Base-by-base conservation (phyloP, 139 green algal genomes). In the Haematococcus sp. region DNA sequence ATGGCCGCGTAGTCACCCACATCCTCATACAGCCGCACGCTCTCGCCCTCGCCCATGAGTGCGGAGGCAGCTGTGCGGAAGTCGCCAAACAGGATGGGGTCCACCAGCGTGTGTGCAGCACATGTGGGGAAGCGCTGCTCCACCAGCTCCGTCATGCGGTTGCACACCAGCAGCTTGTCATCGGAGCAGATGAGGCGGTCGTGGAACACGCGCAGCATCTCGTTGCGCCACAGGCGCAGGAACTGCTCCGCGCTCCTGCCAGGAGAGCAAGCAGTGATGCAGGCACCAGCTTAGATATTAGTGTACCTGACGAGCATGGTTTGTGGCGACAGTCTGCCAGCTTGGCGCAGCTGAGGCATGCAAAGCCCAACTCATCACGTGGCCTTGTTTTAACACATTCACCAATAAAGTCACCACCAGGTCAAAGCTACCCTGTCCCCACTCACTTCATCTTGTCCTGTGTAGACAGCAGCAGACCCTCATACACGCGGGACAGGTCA, bases 31-130 rank as follows among this genome's bases (percentile, higher is more conserved):
- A 94, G 74, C 34, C 83, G 75, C 66, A 81, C 75, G 22, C 79
- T 73, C 22, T 77, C 80, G 28, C 35, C 61, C 58, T 82, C 71
- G 31, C 75, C 80, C 28, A 68, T 54, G 46, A 85, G 70, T 54
- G 63, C 56, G 17, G 34, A 31, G 31, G 81, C 58, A 0, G 70
- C 76, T 34, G 79, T 67, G 65, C 78, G 82, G 80, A 84, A 96
- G 85, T 95, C 90, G 4, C 91, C 90, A 76, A 94, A 94, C n/a
- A 97, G 79, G 54, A 91, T 84, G 13, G 92, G 92, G 54, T 90
- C 74, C 30, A 60, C 60, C 30, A 92, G 76, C 19, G 88, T 76
- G 46, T 82, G 58, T 16, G 84, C 78, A 22, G 76, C 66, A 49
- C 72, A 51, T n/a, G 73, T 51, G 44, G 72, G 75, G 61, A 86